Percentiles rank a stretch among this genome's conserved stretches.
phyloP scores from a whole-genome alignment of 176 grass and related monocot genomes.

The Saccharum officinarum region DNA sequence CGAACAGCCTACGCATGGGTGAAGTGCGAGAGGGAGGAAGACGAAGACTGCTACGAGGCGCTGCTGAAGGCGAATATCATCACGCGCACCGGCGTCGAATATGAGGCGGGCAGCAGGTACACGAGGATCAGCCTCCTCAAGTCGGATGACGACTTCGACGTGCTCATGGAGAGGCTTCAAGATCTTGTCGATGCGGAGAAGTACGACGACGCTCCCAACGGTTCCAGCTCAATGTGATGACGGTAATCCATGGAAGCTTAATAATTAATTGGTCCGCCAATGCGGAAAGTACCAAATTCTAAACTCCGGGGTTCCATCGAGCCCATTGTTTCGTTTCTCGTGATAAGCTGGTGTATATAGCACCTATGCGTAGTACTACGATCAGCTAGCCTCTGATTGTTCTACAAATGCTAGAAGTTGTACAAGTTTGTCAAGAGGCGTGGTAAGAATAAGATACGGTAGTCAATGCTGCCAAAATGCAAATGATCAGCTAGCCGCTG shows the following conservation, averaged over 20 bases:
- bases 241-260: not conserved
- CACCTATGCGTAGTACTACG: too few species aligned
- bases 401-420: too few species aligned
- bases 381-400: too few species aligned
- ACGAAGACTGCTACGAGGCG: constrained; percentile 49
- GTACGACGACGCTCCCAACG: not conserved
- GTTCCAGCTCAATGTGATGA: constrained; percentile 23
- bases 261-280: not conserved
- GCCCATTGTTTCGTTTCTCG: not conserved
- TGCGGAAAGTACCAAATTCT: not conserved
- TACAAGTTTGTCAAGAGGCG: not conserved
- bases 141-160: constrained; percentile 65
- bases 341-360: not conserved
- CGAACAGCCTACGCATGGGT: constrained; percentile 68
- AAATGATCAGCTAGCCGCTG: constrained; percentile 6
- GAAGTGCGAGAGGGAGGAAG: constrained; percentile 76
- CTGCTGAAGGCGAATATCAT: constrained; percentile 56
- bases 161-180: constrained; percentile 53
- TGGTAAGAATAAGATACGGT: not conserved
- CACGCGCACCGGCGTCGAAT: constrained; percentile 5
- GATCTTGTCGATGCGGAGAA: constrained; percentile 53
- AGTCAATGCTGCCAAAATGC: too few species aligned
- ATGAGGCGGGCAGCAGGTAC: constrained; percentile 37
- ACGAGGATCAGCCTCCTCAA: constrained; percentile 68
- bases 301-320: not conserved